Base-by-base conservation (phyloP, 2,329 filamentous ascomycete species). In the Chaetothyriales sp. region DNA sequence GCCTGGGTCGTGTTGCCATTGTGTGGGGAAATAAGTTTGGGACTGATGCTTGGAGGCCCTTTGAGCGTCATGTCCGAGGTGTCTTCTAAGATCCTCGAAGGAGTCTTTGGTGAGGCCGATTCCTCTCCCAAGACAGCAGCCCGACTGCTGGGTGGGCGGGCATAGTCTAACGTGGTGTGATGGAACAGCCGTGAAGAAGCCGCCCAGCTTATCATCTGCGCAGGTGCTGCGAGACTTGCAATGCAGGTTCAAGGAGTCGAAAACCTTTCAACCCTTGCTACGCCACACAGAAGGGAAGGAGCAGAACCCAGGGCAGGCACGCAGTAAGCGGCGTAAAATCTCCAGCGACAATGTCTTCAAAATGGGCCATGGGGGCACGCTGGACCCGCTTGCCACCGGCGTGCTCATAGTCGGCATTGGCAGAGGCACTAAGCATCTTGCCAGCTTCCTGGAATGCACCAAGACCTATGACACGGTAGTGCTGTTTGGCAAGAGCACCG, bases 331-430 rank as follows among this genome's bases (percentile, higher is more conserved):
- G 72, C 58, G 82, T 86, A 65, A 53, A 73, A 76, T 53, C 72
- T 73, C 53, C 79, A 84, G 64, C 76, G 76, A 59, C 74, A 76
- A 60, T 77, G 82, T 54, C 77, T 81, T 97, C 60, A 98, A 97
- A 73, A 86, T 97, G 63, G 92, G 92, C 33, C 92, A 98, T 70
- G 92, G 92, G 55, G 92, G 92, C 44, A 98, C 92, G 1, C 77
- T 98, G 18, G 92, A 98, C 64, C 92, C 92, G 22, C 77, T 95
- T 62, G 92, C 92, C 7, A 95, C 89, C 1, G 92, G 92, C 46
- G 86, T 98, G 20, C 77, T 98, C 48, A 89, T 97, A 57, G 75
- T 92, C 5, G 92, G 90, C 51, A 76, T 95, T 49, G 92, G 90
- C 37, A 81, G 78, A 54, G 92, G 87, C 43, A 98, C 92, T 51